Base-by-base conservation (phyloP, 441 rosid species). In the Gossypium trilobum region DNA sequence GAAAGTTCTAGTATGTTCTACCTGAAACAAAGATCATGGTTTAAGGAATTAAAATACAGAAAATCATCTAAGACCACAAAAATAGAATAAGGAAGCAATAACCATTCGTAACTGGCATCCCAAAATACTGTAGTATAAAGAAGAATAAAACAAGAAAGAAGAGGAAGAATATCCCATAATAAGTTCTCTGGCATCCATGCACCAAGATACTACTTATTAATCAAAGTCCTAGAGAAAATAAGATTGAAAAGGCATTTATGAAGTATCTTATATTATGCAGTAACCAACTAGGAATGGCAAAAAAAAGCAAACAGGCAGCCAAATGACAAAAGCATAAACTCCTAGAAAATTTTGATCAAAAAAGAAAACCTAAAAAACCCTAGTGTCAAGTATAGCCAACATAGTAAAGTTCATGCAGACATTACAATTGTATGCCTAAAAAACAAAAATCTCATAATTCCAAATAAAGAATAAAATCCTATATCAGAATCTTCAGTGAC, bases 271-370 rank as follows among this genome's bases (percentile, higher is more conserved):
- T 25, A 66, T 31, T 2, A 46, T 46, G 8, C 22, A 2, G 57
- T 44, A 46, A 23, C 70, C 36, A 68, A 25, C 44, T 8, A 67
- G 42, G 29, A 46, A 65, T 65, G 25, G 39, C 36, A 31, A 31
- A 31, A 27, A 59, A 59, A 59, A 2, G 42, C 14, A 59, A 39
- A 56, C 71, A 51, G 29, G 46, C 44, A 51, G 23, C n/a, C 71
- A 66, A 46, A 64, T 29, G 31, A 50, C 71, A 67, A n/a, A 7
- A 8, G 52, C 25, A 51, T 68, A 51, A 23, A 68, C 71, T 68
- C 27, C 44, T 25, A 9, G 44, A 68, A 50, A 68, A 9, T 16
- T 11, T 16, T 9, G 44, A 59, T 5, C 44, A 13, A 29, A 68
- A 51, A 51, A 50, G 13, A 54, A 67, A 20, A 50, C 55, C 44